These are phyloP conservation scores for Starmerella kuoi DNA, from an alignment of 805 yeast species.

Conservation along the genomic window DNA sequence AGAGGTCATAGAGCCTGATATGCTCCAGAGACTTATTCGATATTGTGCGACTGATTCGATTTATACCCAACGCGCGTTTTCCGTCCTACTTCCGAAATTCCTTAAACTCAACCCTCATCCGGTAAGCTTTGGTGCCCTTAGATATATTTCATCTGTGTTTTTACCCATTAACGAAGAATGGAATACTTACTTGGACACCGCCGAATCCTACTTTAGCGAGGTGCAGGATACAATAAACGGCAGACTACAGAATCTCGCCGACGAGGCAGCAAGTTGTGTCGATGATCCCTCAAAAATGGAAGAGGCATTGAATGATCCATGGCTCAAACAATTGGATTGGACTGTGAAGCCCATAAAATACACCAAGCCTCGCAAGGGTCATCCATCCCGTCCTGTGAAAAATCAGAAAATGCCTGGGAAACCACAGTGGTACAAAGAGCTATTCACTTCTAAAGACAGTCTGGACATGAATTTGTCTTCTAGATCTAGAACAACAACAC, in stretches of 20 bases:
- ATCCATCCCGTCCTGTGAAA: conserved; percentile 32
- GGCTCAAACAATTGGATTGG: conserved; percentile 91
- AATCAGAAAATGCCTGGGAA: conserved; percentile 76
- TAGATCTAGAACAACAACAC: conserved; percentile 62
- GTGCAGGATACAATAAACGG: conserved; percentile 45
- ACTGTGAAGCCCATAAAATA: conserved; percentile 44
- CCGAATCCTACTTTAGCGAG: conserved; percentile 57
- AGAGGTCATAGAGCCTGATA: conserved; percentile 37
- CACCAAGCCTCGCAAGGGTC: conserved; percentile 56
- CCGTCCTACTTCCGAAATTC: conserved; percentile 59
- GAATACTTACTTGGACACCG: conserved; percentile 53
- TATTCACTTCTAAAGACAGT: conserved; percentile 28
- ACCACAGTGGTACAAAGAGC: conserved; percentile 83
- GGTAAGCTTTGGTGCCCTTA: conserved; percentile 77
- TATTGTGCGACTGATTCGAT: conserved; percentile 83
- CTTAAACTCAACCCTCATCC: conserved; percentile 74
- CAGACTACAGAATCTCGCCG: conserved; percentile 48
- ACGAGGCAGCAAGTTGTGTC: conserved; percentile 40
- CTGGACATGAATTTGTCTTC: conserved; percentile 49
- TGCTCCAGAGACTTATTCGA: conserved; percentile 46
- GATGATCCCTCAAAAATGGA: conserved; percentile 33
- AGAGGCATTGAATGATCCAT: conserved; percentile 46
- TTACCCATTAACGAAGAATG: conserved; percentile 68
- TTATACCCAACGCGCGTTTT: conserved; percentile 59
- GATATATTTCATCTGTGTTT: conserved; percentile 58